phyloP scores from a whole-genome alignment of 129 eudicot species.

The Smallanthus sonchifolius region DNA sequence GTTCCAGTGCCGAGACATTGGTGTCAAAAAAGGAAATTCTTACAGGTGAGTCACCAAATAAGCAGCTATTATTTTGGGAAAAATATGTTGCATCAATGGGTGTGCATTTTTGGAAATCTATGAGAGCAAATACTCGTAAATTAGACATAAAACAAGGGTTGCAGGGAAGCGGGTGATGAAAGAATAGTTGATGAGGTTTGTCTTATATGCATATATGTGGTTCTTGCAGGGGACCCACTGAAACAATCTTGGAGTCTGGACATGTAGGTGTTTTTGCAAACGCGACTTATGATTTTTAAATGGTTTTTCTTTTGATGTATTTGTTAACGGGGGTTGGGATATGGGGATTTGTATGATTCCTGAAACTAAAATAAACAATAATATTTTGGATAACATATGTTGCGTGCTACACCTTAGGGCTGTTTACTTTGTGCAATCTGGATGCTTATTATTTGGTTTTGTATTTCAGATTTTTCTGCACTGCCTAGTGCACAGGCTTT shows the following conservation, averaged over 20 bases:
- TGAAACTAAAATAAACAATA: neutral
- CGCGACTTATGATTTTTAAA: conserved; percentile 34
- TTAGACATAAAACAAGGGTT: conserved; percentile 22
- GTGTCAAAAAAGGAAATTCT: conserved; percentile 93
- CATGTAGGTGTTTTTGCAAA: conserved; percentile 82
- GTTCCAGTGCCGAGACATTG: conserved; percentile 99
- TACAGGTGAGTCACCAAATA: conserved; percentile 61
- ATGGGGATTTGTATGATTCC: conserved; percentile 21
- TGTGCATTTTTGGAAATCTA: conserved; percentile 3
- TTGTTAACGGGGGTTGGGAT: conserved; percentile 53
- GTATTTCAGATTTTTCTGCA: conserved; percentile 14
- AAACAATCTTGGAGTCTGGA: conserved; percentile 84
- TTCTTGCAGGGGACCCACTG: conserved; percentile 99
- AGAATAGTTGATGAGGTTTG: conserved; percentile 75
- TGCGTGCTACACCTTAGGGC: neutral
- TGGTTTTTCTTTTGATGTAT: conserved; percentile 34
- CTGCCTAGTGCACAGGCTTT: conserved; percentile 17
- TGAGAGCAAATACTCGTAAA: conserved; percentile 19
- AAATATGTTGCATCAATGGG: conserved; percentile 3
- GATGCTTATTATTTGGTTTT: conserved; percentile 22
- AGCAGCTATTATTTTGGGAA: neutral
- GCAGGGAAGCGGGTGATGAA: conserved; percentile 50
- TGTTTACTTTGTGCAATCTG: neutral
- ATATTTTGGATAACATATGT: neutral
- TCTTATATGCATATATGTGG: conserved; percentile 97